Evolutionary conservation across 2,329 filamentous ascomycete species (phyloP).

Genomic region (Rutstroemia sydowiana): DNA sequence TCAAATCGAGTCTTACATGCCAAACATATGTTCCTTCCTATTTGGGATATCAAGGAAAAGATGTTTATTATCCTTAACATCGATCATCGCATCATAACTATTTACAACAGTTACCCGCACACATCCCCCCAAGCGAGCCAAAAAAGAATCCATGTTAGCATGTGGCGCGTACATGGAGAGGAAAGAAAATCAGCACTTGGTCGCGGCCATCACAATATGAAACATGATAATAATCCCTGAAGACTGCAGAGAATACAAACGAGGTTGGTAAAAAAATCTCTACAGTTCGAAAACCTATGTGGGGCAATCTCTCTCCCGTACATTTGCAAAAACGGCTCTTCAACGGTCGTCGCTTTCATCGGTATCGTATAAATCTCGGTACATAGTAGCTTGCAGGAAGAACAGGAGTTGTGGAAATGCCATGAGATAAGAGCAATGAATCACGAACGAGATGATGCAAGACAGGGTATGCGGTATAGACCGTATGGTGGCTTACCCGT

Average conservation of each 20-base stretch:
- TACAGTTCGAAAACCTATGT: background rate
- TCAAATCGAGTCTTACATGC: background rate
- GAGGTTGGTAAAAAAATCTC: background rate
- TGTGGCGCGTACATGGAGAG: background rate
- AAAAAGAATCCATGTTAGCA: slow-evolving; percentile 2
- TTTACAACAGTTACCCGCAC: background rate
- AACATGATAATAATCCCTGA: slow-evolving; percentile 2
- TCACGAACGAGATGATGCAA: background rate
- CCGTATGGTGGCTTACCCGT: slow-evolving; percentile 4
- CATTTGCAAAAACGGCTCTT: background rate
- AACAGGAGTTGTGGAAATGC: background rate
- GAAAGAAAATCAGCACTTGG: background rate
- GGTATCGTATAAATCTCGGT: background rate
- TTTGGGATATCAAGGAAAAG: slow-evolving; percentile 6
- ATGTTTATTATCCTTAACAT: background rate
- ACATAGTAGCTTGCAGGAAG: background rate
- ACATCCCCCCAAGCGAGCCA: background rate
- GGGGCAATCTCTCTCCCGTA: background rate
- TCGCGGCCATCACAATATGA: background rate
- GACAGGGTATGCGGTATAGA: slow-evolving; percentile 1
- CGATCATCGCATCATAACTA: background rate
- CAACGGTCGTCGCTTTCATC: background rate
- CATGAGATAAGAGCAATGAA: background rate
- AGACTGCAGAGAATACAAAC: background rate
- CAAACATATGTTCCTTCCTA: slow-evolving; percentile 4